Base-by-base conservation (phyloP, 257 asterid genomes). In the Parsonsia alboflavescens region DNA sequence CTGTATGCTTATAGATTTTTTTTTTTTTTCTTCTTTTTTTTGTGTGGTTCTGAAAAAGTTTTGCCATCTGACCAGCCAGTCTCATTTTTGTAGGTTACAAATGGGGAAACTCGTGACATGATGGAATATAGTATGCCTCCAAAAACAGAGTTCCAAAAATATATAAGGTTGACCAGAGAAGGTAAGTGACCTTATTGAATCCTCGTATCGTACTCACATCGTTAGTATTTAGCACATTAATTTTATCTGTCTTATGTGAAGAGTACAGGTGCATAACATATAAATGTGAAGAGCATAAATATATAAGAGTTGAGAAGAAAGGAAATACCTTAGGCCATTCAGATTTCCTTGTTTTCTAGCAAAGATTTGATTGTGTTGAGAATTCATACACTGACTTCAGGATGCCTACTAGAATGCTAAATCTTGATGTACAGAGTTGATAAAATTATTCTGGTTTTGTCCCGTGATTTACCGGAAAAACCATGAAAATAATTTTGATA, bases 71-170 rank as follows among this genome's bases (percentile, higher is more conserved):
- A 59, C 80, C 71, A 61, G 59, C 12, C 68, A 68, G 56, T 56
- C 52, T 72, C 1, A 48, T 45, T 33, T 33, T 61, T 71, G 24
- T 54, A 82, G 88, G 84, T 91, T 17, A 72, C 86, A 13, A 80
- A 88, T 73, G 44, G 76, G 19, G 96, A 93, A 74, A 50, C 30
- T 70, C 83, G 87, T 16, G 98, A 93, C 73, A 88, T 82, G 78
- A 93, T 88, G 92, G 62, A 64, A 33, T 93, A 90, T 68, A 75
- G 74, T 78, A 85, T 77, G 77, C 90, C 83, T 75, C 97, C 98
- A 0, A 87, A 83, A 62, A 84, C 95, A 0, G 93, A 81, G 70
- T 93, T 91, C 70, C 98, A 93, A 77, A 79, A 66, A 73, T 82
- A 84, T 80, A 90, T 90, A 24, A 81, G 98, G 61, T 67, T 74